Conservation (phyloP, 768 basidiomycete species). For the Rhizopogon vinicolor region DNA sequence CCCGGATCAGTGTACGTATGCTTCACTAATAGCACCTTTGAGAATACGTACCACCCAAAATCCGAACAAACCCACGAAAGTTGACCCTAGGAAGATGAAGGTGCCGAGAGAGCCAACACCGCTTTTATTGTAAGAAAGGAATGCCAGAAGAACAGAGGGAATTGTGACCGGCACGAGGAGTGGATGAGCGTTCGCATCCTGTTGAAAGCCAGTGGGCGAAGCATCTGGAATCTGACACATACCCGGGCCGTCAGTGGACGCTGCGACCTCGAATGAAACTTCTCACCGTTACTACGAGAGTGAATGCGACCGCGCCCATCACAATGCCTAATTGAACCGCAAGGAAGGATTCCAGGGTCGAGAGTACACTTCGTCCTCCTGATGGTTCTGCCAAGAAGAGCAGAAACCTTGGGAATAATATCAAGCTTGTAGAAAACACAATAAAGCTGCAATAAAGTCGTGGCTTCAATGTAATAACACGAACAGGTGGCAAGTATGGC, state of each 20-base stretch:
- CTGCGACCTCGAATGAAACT: constrained; percentile 11
- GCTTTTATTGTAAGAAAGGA: constrained; percentile 61
- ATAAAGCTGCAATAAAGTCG: constrained; percentile 24
- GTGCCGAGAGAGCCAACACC: constrained; percentile 54
- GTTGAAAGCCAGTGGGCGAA: constrained; percentile 26
- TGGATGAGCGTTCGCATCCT: constrained; percentile 43
- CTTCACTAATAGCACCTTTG: constrained; percentile 7
- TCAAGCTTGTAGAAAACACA: constrained; percentile 31
- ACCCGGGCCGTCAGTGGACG: not conserved
- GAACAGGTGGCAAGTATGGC: not conserved
- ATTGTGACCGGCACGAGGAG: constrained; percentile 56
- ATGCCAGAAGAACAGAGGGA: constrained; percentile 50
- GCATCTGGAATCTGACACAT: constrained; percentile 38
- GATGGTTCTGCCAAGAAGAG: constrained; percentile 59
- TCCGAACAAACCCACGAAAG: constrained; percentile 59
- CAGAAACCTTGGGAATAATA: constrained; percentile 58
- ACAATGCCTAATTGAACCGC: constrained; percentile 62
- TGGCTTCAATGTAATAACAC: not conserved
- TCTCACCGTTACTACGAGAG: constrained; percentile 54
- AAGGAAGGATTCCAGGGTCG: constrained; percentile 67
- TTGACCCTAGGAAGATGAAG: constrained; percentile 44
- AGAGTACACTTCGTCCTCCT: constrained; percentile 41
- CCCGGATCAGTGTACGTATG: constrained; percentile 7
- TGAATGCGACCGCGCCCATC: constrained; percentile 48
- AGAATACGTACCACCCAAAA: constrained; percentile 60